phyloP scores from a whole-genome alignment of 2,329 filamentous ascomycete species.

The Fusarium sp. region DNA sequence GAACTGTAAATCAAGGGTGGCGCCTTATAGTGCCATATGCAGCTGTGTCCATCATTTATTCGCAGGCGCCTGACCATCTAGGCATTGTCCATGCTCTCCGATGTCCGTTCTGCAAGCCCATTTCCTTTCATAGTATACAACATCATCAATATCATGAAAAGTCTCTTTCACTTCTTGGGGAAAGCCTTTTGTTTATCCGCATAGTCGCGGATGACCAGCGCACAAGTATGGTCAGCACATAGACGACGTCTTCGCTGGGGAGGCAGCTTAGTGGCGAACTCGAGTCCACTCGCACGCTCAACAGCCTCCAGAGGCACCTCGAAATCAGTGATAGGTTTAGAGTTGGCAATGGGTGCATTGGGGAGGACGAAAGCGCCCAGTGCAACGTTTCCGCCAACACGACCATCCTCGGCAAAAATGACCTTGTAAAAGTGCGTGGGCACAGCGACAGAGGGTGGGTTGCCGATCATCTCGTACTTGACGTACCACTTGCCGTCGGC shows the following conservation, averaged over 20 bases:
- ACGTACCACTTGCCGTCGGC: conserved; percentile 91
- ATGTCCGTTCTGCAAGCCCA: background rate
- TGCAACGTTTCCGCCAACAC: conserved; percentile 75
- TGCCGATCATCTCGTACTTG: conserved; percentile 93
- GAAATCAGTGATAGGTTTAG: conserved; percentile 88
- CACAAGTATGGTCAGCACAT: conserved; percentile 87
- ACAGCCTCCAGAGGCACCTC: conserved; percentile 94
- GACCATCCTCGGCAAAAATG: conserved; percentile 91
- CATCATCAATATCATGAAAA: background rate
- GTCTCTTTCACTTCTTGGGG: conserved; percentile 48
- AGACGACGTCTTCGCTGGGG: conserved; percentile 76
- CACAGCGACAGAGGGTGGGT: conserved; percentile 91
- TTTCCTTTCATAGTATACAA: conserved; percentile 12
- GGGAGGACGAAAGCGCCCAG: conserved; percentile 95
- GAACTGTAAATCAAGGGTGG: background rate
- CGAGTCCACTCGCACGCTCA: conserved; percentile 89
- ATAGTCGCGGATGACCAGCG: conserved; percentile 84
- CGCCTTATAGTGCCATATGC: background rate
- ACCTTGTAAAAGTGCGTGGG: conserved; percentile 99
- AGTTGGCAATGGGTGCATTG: conserved; percentile 87
- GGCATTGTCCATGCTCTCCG: background rate
- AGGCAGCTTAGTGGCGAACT: conserved; percentile 86
- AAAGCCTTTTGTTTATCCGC: conserved; percentile 68
- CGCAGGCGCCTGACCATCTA: background rate
- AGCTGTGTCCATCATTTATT: background rate